Base-by-base conservation (phyloP, 164 flowering plant genomes). In the Macadamia integrifolia region DNA sequence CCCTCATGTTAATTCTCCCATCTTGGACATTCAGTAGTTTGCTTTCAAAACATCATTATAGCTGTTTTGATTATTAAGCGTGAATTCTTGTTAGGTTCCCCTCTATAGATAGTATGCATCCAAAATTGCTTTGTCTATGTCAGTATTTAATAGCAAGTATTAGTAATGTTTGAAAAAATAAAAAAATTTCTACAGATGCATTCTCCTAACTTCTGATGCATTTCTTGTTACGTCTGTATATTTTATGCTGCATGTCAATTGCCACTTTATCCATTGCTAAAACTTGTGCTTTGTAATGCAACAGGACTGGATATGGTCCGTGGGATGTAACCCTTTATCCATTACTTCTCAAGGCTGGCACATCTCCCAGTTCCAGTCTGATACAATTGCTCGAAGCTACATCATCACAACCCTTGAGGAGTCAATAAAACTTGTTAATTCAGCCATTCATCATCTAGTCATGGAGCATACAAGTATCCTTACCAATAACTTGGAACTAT, bases 221-320 rank as follows among this genome's bases (percentile, higher is more conserved):
- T 46, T 46, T 9, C 50, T 44, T 28, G 17, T 13, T 31, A 9
- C 0, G 43, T n/a, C 58, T 43, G 66, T 62, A 14, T 50, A 50
- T 30, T 13, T 12, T 43, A 9, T 43, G 42, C 46, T 57, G 58
- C 9, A 56, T 65, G 9, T 65, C 4, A 15, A 46, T 9, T 60
- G 60, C 50, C 7, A 43, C 10, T 14, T 50, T 14, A 3, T 30
- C 42, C 7, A 31, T 50, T 55, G 50, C 71, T 80, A 58, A 63
- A 50, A 23, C 52, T 63, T 63, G 28, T 63, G n/a, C 59, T 52
- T 46, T 77, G 58, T 61, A 70, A 35, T 67, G 48, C 78, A 58
- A 68, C 75, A 95, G 99, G 98, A 92, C 66, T 95, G 98, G 99
- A 78, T 80, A 76, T 95, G 99, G 99, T 95, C 98, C 8, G 97